These are phyloP conservation scores for Leccinellum luteum DNA, from an alignment of 768 basidiomycete genomes.

Conservation along the genomic window DNA sequence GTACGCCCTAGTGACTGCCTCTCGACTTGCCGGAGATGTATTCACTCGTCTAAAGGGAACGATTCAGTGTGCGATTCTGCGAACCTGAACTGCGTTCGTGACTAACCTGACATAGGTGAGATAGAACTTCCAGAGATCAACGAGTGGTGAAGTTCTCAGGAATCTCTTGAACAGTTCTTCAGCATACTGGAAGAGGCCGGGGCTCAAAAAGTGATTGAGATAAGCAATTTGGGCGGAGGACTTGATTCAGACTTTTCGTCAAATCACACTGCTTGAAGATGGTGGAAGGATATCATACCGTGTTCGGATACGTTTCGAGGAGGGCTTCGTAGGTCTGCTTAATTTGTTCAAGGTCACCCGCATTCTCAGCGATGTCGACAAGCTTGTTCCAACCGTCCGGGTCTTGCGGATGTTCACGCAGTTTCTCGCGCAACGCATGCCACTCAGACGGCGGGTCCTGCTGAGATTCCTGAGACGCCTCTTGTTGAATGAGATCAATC, in stretches of 20 bases:
- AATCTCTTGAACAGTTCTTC: conserved; percentile 90
- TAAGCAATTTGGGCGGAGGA: conserved; percentile 83
- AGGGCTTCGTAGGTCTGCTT: conserved; percentile 80
- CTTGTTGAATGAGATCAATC: conserved; percentile 21
- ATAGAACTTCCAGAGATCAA: conserved; percentile 92
- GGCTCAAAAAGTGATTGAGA: conserved; percentile 71
- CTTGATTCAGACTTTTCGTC: conserved; percentile 40
- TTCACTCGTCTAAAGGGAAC: conserved; percentile 58
- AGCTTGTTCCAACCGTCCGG: conserved; percentile 78
- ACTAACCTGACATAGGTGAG: conserved; percentile 87
- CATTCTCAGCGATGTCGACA: conserved; percentile 71
- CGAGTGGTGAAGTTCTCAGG: conserved; percentile 79
- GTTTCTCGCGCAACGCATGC: conserved; percentile 57
- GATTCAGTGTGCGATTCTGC: conserved; percentile 10
- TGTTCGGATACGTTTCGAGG: conserved; percentile 86
- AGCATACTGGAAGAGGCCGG: conserved; percentile 67
- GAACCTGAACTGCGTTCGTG: conserved; percentile 7
- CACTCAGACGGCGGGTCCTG: conserved; percentile 57
- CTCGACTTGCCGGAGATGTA: conserved; percentile 62
- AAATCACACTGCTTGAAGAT: conserved; percentile 24
- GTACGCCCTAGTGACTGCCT: conserved; percentile 82
- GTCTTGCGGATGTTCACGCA: conserved; percentile 69
- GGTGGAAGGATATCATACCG: conserved; percentile 55
- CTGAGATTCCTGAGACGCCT: conserved; percentile 20
- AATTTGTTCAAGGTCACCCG: conserved; percentile 76